Conservation (phyloP, 164 flowering plant species). For the Stephania yunnanensis region DNA sequence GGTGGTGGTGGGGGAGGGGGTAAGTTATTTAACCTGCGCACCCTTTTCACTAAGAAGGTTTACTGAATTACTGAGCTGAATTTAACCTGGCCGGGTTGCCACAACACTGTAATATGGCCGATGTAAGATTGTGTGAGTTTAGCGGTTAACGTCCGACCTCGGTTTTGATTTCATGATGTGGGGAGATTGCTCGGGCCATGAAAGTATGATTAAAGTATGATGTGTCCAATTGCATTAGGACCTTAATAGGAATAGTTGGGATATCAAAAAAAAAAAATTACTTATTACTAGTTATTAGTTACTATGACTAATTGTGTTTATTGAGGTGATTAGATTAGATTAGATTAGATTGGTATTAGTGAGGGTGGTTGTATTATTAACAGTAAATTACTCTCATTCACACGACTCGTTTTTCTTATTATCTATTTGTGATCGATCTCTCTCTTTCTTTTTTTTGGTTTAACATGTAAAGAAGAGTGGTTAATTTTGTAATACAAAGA, state of each 20-base stretch:
- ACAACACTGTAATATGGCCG: too few relatives aligned
- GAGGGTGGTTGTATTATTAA: background rate
- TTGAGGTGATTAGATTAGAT: background rate
- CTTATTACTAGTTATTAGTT: too few relatives aligned
- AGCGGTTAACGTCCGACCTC: too few relatives aligned
- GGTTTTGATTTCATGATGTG: too few relatives aligned
- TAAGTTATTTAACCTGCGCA: conserved; percentile 47
- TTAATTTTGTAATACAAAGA: background rate
- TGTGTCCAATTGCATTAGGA: too few relatives aligned
- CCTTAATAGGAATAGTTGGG: too few relatives aligned
- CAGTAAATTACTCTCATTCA: background rate
- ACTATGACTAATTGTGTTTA: background rate
- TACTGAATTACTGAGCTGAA: conserved; percentile 22
- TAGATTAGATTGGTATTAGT: background rate
- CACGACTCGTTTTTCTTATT: background rate
- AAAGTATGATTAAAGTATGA: too few relatives aligned
- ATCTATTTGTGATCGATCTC: background rate
- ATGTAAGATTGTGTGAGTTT: too few relatives aligned
- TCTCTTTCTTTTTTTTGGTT: background rate
- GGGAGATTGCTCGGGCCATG: too few relatives aligned
- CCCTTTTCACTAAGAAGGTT: conserved; percentile 71
- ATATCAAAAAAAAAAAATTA: too few relatives aligned
- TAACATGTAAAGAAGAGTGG: background rate
- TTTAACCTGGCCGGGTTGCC: too few relatives aligned
- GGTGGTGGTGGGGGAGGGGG: conserved; percentile 11